Conservation (phyloP, 805 yeast genomes). For the Ogataea ramenticola region DNA sequence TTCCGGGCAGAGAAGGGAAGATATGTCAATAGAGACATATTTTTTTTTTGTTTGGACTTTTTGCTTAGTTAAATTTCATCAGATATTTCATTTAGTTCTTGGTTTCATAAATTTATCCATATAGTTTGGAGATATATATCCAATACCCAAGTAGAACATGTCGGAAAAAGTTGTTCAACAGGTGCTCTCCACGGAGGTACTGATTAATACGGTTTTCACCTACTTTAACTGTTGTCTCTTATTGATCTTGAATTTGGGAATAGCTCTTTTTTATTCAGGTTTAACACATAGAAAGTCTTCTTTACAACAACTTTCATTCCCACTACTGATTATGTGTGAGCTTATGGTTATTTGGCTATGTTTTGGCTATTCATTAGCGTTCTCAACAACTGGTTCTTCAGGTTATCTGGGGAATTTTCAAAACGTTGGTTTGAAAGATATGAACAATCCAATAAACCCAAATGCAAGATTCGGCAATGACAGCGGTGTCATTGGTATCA, state of each 20-base stretch:
- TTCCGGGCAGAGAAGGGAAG: too few relatives aligned
- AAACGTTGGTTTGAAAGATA: constrained; percentile 64
- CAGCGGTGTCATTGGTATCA: constrained; percentile 45
- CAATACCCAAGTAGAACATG: too few relatives aligned
- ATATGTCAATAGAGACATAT: too few relatives aligned
- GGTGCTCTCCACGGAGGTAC: not conserved
- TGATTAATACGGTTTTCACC: constrained; percentile 27
- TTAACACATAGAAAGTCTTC: constrained; percentile 77
- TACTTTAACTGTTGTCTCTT: constrained; percentile 52
- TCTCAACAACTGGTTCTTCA: constrained; percentile 59
- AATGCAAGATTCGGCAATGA: constrained; percentile 26
- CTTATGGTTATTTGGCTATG: constrained; percentile 82
- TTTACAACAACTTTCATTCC: constrained; percentile 69
- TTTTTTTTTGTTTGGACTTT: too few relatives aligned
- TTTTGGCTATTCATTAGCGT: constrained; percentile 86
- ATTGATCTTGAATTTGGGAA: constrained; percentile 80
- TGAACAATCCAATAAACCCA: constrained; percentile 18
- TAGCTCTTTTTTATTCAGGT: constrained; percentile 82
- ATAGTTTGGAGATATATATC: too few relatives aligned
- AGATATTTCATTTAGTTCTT: too few relatives aligned
- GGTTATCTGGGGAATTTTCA: constrained; percentile 69
- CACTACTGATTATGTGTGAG: constrained; percentile 56
- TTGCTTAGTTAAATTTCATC: too few relatives aligned
- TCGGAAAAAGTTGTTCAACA: too few relatives aligned
- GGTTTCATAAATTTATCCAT: too few relatives aligned